Percentiles rank a stretch among this genome's conserved stretches.
Conservation (phyloP, 2,329 filamentous ascomycete genomes). For the Microdochium paspali region DNA sequence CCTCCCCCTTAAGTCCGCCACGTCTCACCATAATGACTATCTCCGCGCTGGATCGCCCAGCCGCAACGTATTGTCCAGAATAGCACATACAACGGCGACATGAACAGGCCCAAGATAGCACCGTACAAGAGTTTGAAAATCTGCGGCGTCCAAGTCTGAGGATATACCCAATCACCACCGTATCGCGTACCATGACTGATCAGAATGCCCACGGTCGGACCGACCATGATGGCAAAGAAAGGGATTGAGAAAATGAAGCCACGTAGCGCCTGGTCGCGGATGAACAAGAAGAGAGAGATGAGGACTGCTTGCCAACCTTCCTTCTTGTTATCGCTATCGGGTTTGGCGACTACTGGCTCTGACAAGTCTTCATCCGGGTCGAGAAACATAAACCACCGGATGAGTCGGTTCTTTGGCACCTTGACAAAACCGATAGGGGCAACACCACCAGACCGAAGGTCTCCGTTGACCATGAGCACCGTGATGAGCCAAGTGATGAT, state of each 20-base stretch:
- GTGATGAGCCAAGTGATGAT: constrained; percentile 43
- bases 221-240: constrained; percentile 34
- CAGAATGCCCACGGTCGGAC: constrained; percentile 31
- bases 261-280: constrained; percentile 24
- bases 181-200: constrained; percentile 23
- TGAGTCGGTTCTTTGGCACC: constrained; percentile 20
- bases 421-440: constrained; percentile 35
- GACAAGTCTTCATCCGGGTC: constrained; percentile 15
- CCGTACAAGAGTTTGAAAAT: constrained; percentile 41
- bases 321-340: background rate
- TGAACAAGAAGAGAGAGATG: constrained; percentile 10
- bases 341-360: background rate
- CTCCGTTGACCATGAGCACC: constrained; percentile 33
- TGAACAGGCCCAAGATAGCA: constrained; percentile 32
- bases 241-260: constrained; percentile 24
- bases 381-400: constrained; percentile 35
- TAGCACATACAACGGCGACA: constrained; percentile 35
- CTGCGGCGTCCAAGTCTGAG: constrained; percentile 32
- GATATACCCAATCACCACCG: constrained; percentile 33
- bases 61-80: constrained; percentile 42
- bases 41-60: constrained; percentile 25
- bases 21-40: constrained; percentile 11
- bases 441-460: constrained; percentile 32
- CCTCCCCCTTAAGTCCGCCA: no score
- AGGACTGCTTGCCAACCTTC: background rate